Evolutionary conservation across 1,284 basidiomycete species (phyloP).

Genomic region (Leccinum subatratum): DNA sequence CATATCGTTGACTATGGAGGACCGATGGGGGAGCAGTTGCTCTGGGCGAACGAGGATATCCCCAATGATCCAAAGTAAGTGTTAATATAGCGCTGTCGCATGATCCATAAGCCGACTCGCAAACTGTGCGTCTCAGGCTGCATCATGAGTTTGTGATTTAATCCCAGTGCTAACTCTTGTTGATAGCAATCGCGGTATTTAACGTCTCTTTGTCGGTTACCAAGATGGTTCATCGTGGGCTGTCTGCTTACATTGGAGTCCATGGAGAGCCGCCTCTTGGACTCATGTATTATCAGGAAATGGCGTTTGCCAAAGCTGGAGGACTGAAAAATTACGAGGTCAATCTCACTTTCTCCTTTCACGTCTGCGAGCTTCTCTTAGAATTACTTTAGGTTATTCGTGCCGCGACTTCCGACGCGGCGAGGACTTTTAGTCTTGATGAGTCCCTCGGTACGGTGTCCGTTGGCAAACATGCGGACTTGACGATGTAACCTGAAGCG

Average conservation of each 20-base stretch:
- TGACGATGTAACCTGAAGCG: slow-evolving; percentile 22
- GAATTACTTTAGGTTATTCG: slow-evolving; percentile 48
- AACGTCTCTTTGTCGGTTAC: slow-evolving; percentile 65
- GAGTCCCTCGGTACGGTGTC: slow-evolving; percentile 58
- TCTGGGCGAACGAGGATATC: slow-evolving; percentile 63
- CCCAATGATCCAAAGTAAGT: slow-evolving; percentile 63
- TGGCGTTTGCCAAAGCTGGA: slow-evolving; percentile 57
- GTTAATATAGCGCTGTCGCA: neutral
- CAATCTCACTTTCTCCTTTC: slow-evolving; percentile 1
- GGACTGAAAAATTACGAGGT: slow-evolving; percentile 52
- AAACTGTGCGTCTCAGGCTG: slow-evolving; percentile 43
- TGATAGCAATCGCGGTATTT: slow-evolving; percentile 56
- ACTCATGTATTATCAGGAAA: slow-evolving; percentile 69
- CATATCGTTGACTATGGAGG: slow-evolving; percentile 73
- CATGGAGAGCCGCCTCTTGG: slow-evolving; percentile 71
- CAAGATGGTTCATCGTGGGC: slow-evolving; percentile 58
- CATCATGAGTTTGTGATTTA: neutral
- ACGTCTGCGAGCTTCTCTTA: neutral
- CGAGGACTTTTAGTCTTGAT: slow-evolving; percentile 58
- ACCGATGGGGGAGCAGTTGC: slow-evolving; percentile 56
- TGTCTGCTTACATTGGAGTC: slow-evolving; percentile 63
- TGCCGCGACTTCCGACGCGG: slow-evolving; percentile 62
- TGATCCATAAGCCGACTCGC: slow-evolving; percentile 4
- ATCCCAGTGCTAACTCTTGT: slow-evolving; percentile 7
- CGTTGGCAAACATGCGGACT: slow-evolving; percentile 63